phyloP scores from a whole-genome alignment of 2,329 filamentous ascomycete species.

The Talaromyces sp. region DNA sequence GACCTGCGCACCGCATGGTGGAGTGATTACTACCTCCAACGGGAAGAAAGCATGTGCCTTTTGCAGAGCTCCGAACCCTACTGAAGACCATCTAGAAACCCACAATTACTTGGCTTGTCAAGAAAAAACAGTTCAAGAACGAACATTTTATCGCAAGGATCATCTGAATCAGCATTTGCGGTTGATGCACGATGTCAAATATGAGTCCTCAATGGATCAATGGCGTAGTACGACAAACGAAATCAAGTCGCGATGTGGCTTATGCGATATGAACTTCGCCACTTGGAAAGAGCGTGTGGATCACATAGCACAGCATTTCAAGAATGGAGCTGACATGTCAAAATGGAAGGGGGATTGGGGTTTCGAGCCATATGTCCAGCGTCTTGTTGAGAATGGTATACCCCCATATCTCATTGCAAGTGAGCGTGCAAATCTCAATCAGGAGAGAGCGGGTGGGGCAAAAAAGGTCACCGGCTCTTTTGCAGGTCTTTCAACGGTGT shows the following conservation, averaged over 20 bases:
- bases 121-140: conserved; percentile 57
- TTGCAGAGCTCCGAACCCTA: conserved; percentile 54
- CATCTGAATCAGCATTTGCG: conserved; percentile 60
- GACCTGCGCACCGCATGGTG: conserved; percentile 59
- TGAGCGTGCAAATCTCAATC: conserved; percentile 33
- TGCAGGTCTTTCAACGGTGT: conserved; percentile 3
- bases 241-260: conserved; percentile 50
- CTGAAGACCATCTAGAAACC: conserved; percentile 54
- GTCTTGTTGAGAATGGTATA: conserved; percentile 36
- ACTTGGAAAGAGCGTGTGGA: conserved; percentile 47
- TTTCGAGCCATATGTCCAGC: conserved; percentile 36
- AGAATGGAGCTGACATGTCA: conserved; percentile 36
- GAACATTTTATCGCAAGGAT: conserved; percentile 62
- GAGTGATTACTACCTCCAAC: conserved; percentile 46
- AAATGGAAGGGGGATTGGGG: conserved; percentile 44
- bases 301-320: conserved; percentile 41
- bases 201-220: conserved; percentile 54
- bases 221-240: conserved; percentile 57
- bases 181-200: conserved; percentile 58
- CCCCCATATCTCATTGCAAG: conserved; percentile 38
- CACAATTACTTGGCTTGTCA: conserved; percentile 60
- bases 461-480: conserved; percentile 8
- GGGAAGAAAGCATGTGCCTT: conserved; percentile 57
- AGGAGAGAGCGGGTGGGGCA: conserved; percentile 27
- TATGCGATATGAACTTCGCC: conserved; percentile 39